A percentile compares a stretch with the other conserved stretches of the same genome.
phyloP scores from a whole-genome alignment of 2,329 filamentous ascomycete genomes.

The Lecanicillium sp. region DNA sequence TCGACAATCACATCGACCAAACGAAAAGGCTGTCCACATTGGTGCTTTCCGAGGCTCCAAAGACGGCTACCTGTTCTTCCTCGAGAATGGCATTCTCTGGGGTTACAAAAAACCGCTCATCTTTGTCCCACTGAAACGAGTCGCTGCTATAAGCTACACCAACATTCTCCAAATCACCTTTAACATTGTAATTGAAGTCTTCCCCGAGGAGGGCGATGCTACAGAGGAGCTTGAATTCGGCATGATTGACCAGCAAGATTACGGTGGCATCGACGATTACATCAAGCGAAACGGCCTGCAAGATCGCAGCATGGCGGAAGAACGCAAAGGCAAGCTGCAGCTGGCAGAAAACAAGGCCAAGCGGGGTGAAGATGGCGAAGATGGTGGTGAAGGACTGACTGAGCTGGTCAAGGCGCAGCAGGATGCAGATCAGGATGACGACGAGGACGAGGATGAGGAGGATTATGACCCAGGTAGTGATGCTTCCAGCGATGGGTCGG shows the following conservation, averaged over 20 bases:
- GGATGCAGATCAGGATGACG: constrained; percentile 51
- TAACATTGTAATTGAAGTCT: constrained; percentile 57
- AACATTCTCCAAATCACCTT: constrained; percentile 61
- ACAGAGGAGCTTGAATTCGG: constrained; percentile 58
- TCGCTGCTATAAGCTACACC: constrained; percentile 58
- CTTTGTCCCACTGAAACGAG: constrained; percentile 53
- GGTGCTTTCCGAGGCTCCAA: constrained; percentile 60
- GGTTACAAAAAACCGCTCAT: constrained; percentile 62
- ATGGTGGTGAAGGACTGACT: constrained; percentile 31
- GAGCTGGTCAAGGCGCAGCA: constrained; percentile 41
- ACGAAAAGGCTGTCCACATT: constrained; percentile 56
- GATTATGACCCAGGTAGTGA: constrained; percentile 58
- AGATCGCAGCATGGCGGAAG: constrained; percentile 61
- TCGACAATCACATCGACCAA: constrained; percentile 48
- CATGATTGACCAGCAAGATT: constrained; percentile 64
- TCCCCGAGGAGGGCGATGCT: constrained; percentile 34
- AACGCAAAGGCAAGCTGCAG: constrained; percentile 55
- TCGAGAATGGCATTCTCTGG: constrained; percentile 60
- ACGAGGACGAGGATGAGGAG: constrained; percentile 48
- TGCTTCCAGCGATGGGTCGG: constrained; percentile 50
- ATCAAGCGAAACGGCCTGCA: constrained; percentile 53
- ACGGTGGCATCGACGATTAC: constrained; percentile 55
- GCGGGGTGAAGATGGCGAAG: constrained; percentile 32
- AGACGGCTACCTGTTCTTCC: constrained; percentile 60
- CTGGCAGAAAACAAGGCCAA: constrained; percentile 50